phyloP scores from a whole-genome alignment of 192 early-diverging fungal genomes.

The Rhizoclosmatium sp. region DNA sequence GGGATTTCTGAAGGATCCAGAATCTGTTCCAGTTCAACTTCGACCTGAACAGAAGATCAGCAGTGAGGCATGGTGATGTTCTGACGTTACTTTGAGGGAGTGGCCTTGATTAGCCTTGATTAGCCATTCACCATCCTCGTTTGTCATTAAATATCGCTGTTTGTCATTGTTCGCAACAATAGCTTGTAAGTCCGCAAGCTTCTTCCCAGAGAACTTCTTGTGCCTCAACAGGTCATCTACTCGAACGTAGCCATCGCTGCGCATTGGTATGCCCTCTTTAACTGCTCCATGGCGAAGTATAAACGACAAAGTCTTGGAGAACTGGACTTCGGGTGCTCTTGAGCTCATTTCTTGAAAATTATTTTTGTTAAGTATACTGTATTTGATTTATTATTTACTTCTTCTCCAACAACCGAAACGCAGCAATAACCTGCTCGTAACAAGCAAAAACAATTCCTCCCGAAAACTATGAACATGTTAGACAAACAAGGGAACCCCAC shows the following conservation, averaged over 20 bases:
- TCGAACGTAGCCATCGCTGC: slow-evolving; percentile 77
- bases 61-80: too few species aligned
- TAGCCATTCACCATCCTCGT: slow-evolving; percentile 54
- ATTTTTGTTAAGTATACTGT: not conserved
- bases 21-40: slow-evolving; percentile 59
- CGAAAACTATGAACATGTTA: slow-evolving; percentile 63
- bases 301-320: slow-evolving; percentile 82
- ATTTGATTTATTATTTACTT: not conserved
- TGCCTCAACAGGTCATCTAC: slow-evolving; percentile 71
- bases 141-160: slow-evolving; percentile 75
- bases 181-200: slow-evolving; percentile 67
- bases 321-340: slow-evolving; percentile 11
- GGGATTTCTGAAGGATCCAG: slow-evolving; percentile 54
- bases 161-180: slow-evolving; percentile 84
- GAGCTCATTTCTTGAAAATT: not conserved
- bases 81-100: slow-evolving; percentile 38
- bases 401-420: slow-evolving; percentile 43
- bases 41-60: slow-evolving; percentile 17
- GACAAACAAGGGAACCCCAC: not conserved
- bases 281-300: slow-evolving; percentile 85
- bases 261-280: slow-evolving; percentile 76
- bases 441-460: slow-evolving; percentile 88
- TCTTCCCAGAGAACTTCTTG: slow-evolving; percentile 64
- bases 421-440: slow-evolving; percentile 73
- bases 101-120: slow-evolving; percentile 94